Evolutionary conservation across 495 filamentous ascomycete genomes (phyloP).

Genomic region (Podospora comata): DNA sequence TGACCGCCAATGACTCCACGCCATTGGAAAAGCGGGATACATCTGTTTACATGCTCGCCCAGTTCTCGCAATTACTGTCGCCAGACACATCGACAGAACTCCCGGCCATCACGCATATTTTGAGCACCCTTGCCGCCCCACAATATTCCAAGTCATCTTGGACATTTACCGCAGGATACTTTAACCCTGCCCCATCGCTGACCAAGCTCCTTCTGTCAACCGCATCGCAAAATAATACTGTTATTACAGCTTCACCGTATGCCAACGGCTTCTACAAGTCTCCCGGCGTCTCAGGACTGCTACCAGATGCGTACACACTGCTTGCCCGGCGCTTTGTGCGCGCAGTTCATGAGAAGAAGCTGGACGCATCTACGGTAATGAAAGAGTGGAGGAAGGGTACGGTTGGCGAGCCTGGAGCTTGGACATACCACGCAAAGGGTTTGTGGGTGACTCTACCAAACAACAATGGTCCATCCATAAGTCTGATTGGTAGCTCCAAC

Average conservation of each 20-base stretch:
- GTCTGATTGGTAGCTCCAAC: constrained; percentile 85
- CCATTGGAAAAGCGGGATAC: constrained; percentile 51
- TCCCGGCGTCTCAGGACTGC: constrained; percentile 78
- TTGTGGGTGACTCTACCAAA: constrained; percentile 80
- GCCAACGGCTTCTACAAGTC: constrained; percentile 97
- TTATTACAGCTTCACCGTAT: constrained; percentile 89
- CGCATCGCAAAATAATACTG: constrained; percentile 62
- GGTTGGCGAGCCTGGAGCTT: constrained; percentile 74
- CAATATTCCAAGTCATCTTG: constrained; percentile 66
- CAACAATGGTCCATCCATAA: constrained; percentile 63
- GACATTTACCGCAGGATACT: constrained; percentile 97
- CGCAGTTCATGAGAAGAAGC: constrained; percentile 57
- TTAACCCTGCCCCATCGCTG: constrained; percentile 85
- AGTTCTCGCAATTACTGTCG: constrained; percentile 78
- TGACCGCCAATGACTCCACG: constrained; percentile 22
- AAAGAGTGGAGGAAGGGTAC: constrained; percentile 87
- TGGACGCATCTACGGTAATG: constrained; percentile 61
- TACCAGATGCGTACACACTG: constrained; percentile 88
- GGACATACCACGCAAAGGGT: constrained; percentile 98
- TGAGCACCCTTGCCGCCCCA: constrained; percentile 60
- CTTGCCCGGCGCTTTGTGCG: constrained; percentile 79
- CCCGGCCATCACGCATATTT: constrained; percentile 68
- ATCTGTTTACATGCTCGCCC: constrained; percentile 77
- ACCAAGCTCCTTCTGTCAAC: constrained; percentile 75
- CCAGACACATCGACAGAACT: constrained; percentile 85